Evolutionary conservation across 148 eudicot genomes (phyloP), one percentile per base, ranked within the genome.

Genomic region (Chenopodium quinoa): DNA sequence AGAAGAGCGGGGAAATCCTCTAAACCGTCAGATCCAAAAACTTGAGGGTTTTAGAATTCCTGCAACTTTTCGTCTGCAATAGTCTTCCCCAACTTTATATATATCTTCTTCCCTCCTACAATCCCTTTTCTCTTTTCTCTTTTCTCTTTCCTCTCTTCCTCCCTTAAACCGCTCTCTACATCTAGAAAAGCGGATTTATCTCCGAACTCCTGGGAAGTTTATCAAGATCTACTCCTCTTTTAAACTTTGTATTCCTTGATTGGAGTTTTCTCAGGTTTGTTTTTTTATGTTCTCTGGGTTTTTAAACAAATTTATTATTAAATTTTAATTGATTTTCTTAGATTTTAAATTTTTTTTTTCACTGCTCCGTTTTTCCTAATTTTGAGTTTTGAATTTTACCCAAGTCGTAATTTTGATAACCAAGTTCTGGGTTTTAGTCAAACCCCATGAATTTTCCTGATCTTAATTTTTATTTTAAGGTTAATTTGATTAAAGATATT

Each of bases 21-120:
- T 71, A n/a, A 71, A 19, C 73, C 73, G 73, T 71, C 17, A 47
- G 73, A 71, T 71, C 7, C 6, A 37, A 71, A 71, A 71, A 29
- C 48, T 17, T 7, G 16, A 70, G 73, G 73, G 73, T 71, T 71
- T 34, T 37, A 71, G 48, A 71, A 11, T 14, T 2, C 56, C 56
- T 27, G 34, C 16, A 25, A 67, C 34, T 16, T 67, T 67, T 67
- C 71, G 37, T 67, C 27, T 67, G 27, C 23, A 3, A 67, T 16
- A 29, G 71, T 50, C 56, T 50, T 50, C 56, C 14, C 71, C 37
- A 5, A 2, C 1, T 70, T 11, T 70, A 14, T 70, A 70, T 70
- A 70, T 12, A 29, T 67, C 23, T 8, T 37, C 9, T 40, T 71
- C 23, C 8, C 29, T 1, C 56, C 17, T 40, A 6, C 17, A 13